These are phyloP conservation scores for Chaetomiaceae sp. DNA, from an alignment of 2,329 filamentous ascomycete genomes.

Conservation along the genomic window DNA sequence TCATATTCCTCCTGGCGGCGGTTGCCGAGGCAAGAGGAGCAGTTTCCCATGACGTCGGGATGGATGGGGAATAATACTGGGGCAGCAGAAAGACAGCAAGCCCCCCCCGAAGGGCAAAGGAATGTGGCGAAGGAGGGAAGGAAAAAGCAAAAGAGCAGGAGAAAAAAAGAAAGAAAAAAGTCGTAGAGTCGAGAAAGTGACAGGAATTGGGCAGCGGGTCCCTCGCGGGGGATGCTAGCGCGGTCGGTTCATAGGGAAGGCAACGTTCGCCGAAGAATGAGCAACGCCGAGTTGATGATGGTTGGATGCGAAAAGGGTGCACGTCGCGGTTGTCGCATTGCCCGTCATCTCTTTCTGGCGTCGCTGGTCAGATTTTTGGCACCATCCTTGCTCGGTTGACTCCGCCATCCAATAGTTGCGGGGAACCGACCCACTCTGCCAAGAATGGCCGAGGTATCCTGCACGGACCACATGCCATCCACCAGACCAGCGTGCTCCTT, in stretches of 20 bases:
- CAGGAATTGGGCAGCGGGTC: constrained; percentile 4
- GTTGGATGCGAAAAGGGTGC: background rate
- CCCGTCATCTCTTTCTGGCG: background rate
- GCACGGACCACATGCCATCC: constrained; percentile 1
- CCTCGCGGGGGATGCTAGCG: constrained; percentile 20
- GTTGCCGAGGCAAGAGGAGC: constrained; percentile 55
- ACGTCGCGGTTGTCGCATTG: background rate
- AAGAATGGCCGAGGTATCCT: background rate
- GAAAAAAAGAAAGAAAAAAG: background rate
- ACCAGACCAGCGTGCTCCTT: background rate
- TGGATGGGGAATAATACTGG: no score
- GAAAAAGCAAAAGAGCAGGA: constrained; percentile 1
- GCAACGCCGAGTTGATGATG: background rate
- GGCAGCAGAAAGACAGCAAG: background rate
- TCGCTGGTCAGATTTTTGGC: constrained; percentile 1
- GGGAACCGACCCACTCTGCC: background rate
- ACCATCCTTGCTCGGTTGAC: background rate
- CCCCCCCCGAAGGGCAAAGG: background rate
- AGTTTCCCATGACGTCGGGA: constrained; percentile 49
- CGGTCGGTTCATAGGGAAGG: constrained; percentile 25
- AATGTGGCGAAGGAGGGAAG: background rate
- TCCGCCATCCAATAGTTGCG: background rate
- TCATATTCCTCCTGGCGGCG: constrained; percentile 48
- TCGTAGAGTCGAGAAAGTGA: background rate
- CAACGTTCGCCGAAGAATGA: constrained; percentile 10